Percentiles rank a stretch among this genome's conserved stretches.
Evolutionary conservation across 2,329 filamentous ascomycete genomes (phyloP).

Genomic region (Colletotrichum orchidophilum): DNA sequence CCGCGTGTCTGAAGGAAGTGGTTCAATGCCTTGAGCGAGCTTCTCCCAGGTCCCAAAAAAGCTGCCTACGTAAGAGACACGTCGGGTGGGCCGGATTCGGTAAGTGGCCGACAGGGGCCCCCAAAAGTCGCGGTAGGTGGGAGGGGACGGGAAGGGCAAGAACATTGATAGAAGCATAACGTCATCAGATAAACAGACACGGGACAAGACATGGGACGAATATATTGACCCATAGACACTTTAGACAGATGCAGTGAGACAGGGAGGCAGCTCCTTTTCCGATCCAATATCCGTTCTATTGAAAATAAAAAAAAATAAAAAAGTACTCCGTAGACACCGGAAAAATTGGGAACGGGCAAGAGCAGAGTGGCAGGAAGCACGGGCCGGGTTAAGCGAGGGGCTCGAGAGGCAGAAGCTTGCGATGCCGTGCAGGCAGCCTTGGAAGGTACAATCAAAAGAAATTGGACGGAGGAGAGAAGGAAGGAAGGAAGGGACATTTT

Average conservation of each 20-base stretch:
- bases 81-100: background rate
- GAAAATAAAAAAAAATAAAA: background rate
- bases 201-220: background rate
- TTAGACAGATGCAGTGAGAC: background rate
- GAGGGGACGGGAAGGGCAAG: background rate
- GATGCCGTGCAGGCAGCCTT: constrained; percentile 5
- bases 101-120: background rate
- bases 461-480: background rate
- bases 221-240: background rate
- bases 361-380: no score
- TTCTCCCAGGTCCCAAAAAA: background rate
- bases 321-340: no score
- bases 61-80: background rate
- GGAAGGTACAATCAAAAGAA: background rate
- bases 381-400: background rate
- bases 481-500: background rate
- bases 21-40: background rate
- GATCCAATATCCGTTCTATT: background rate
- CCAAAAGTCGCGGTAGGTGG: background rate
- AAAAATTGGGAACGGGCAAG: background rate
- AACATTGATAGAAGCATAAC: background rate
- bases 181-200: constrained; percentile 10
- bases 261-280: background rate
- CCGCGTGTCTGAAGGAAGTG: background rate
- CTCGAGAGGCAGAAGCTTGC: background rate